Evolutionary conservation across 768 basidiomycete species (phyloP).

Genomic region (Termitomyces sp.): DNA sequence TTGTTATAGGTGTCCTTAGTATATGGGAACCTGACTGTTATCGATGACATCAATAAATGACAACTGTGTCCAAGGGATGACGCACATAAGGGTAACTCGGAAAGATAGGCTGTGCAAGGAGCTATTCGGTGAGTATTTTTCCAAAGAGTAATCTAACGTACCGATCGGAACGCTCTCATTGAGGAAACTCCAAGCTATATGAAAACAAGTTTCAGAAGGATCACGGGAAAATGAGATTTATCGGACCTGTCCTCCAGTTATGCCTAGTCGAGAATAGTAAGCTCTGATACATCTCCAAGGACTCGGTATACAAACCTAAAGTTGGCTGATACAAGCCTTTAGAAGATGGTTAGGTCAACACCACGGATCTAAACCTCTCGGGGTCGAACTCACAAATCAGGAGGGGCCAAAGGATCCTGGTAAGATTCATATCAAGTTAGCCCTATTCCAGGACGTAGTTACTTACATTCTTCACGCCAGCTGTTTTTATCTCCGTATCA

Average conservation of each 20-base stretch:
- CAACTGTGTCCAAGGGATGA: not conserved
- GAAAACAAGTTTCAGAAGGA: not conserved
- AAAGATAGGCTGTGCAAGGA: constrained; percentile 30
- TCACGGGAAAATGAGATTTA: not conserved
- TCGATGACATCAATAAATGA: not conserved
- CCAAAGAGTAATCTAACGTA: constrained; percentile 13
- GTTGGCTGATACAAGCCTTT: constrained; percentile 36
- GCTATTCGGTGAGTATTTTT: not conserved
- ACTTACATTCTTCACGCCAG: constrained; percentile 42
- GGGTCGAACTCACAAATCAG: constrained; percentile 32
- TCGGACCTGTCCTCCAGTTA: constrained; percentile 42
- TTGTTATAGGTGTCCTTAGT: constrained; percentile 60
- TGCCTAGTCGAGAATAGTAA: constrained; percentile 19
- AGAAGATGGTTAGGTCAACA: not conserved
- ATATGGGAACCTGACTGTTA: constrained; percentile 52
- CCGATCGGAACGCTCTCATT: constrained; percentile 36
- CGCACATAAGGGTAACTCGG: constrained; percentile 32
- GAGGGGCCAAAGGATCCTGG: constrained; percentile 36
- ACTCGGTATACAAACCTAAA: constrained; percentile 27
- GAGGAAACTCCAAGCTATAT: constrained; percentile 37
- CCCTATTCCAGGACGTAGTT: not conserved
- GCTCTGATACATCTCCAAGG: not conserved
- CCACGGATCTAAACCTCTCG: not conserved
- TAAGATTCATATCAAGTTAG: not conserved
- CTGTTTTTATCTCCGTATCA: constrained; percentile 57